phyloP scores from a whole-genome alignment of 257 asterid genomes.

The Gentiana macrophylla region DNA sequence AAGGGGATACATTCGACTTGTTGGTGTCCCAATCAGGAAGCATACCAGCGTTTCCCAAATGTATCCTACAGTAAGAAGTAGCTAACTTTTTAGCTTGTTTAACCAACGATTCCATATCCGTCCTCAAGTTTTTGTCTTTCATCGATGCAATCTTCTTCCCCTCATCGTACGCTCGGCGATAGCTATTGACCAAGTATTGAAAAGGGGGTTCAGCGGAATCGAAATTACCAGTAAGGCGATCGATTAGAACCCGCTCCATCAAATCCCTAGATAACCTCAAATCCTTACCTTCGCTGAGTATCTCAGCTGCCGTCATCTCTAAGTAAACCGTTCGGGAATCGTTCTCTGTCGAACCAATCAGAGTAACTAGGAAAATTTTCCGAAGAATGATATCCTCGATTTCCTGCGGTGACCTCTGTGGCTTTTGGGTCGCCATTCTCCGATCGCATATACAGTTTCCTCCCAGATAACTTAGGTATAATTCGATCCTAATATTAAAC shows the following conservation, averaged over 20 bases:
- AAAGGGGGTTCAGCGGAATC: constrained; percentile 70
- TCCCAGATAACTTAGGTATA: no score
- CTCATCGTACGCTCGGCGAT: constrained; percentile 74
- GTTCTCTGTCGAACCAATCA: constrained; percentile 59
- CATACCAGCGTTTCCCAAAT: constrained; percentile 76
- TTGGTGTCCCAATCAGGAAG: constrained; percentile 44
- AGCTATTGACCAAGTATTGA: constrained; percentile 50
- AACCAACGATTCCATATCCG: constrained; percentile 59
- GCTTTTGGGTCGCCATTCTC: constrained; percentile 60
- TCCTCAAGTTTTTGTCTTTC: constrained; percentile 54
- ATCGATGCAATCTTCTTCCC: constrained; percentile 64
- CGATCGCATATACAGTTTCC: no score
- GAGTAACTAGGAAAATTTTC: constrained; percentile 59
- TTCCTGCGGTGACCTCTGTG: constrained; percentile 49
- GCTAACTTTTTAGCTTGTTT: constrained; percentile 63
- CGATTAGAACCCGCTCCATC: constrained; percentile 76
- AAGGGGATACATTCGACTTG: constrained; percentile 40
- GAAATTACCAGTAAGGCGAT: constrained; percentile 64
- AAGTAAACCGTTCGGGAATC: constrained; percentile 61
- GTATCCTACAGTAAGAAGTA: constrained; percentile 70
- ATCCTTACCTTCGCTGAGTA: constrained; percentile 73
- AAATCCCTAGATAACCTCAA: constrained; percentile 59
- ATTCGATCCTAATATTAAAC: no score
- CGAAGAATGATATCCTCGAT: constrained; percentile 79
- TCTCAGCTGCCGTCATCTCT: constrained; percentile 80